Evolutionary conservation across 78 protist species (phyloP), one percentile per base, ranked within the genome.

Genomic region (Tieghemostelium lacteum): DNA sequence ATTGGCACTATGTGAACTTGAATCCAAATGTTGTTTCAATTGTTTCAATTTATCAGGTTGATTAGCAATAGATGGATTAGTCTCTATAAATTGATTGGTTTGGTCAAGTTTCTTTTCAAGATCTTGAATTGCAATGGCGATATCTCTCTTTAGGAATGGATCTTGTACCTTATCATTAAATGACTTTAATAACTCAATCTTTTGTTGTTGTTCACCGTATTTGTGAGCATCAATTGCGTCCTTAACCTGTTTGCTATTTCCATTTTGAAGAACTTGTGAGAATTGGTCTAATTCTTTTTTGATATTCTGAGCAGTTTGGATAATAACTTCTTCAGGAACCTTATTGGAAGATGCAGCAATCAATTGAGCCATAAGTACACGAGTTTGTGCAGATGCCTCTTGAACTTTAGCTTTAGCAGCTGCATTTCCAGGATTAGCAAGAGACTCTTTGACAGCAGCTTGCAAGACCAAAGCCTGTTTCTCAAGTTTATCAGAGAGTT

Each of bases 261-360:
- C 91, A 12, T 26, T 26, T 14, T 64, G 3, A 12, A 50, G 31
- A 17, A 31, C 39, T 14, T 24, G 10, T 24, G 55, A 45, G 3
- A 83, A 22, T 20, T 70, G 4, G n/a, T 66, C 55, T 8, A 83
- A 26, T 50, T 83, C 91, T 39, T 63, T 69, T 37, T 83, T 83
- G 37, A 83, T 83, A 26, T 76, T n/a, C 4, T 58, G 24, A 7
- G 91, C 91, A 1, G 78, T 69, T 16, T 22, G 60, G 14, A 73
- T 73, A n/a, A 83, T 63, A 45, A 69, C 78, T 14, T 83, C 91
- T 50, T 83, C 91, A 26, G 91, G 80, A 31, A 83, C 91, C 42
- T 83, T 66, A 33, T 71, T 69, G 0, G 78, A 69, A 0, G 91
- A 83, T 1, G 91, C 91, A 19, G 91, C 91, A 83, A 83, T 83